Evolutionary conservation across 345 rosid species (phyloP).

Genomic region (Geranium brycei): DNA sequence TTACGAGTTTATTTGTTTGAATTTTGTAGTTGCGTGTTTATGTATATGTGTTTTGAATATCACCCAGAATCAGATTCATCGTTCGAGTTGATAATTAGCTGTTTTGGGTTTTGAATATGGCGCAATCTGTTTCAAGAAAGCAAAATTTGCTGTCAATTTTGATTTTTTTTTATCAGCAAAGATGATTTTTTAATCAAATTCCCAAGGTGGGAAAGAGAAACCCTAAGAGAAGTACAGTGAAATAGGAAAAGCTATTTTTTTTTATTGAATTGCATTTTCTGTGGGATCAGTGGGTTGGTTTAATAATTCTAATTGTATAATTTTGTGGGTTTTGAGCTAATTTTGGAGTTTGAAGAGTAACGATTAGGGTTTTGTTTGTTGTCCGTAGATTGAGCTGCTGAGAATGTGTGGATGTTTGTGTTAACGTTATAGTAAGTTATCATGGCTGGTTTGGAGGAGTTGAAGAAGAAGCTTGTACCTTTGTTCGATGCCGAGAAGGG

Average conservation of each 20-base stretch:
- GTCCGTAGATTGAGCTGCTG: not conserved
- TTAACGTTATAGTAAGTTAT: conserved; percentile 9
- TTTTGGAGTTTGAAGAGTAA: not conserved
- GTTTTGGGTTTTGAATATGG: not conserved
- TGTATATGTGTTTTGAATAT: not conserved
- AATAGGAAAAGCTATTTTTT: too few relatives aligned
- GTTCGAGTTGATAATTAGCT: not conserved
- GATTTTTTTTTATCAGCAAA: too few relatives aligned
- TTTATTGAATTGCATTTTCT: not conserved
- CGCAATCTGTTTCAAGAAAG: not conserved
- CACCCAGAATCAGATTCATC: not conserved
- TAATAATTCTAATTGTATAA: too few relatives aligned
- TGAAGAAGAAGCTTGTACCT: conserved; percentile 72
- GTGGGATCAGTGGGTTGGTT: not conserved
- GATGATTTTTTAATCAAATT: too few relatives aligned
- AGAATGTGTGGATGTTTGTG: not conserved
- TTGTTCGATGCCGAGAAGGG: conserved; percentile 93
- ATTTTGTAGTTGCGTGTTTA: not conserved
- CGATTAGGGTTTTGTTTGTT: not conserved
- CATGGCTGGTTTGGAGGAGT: conserved; percentile 89
- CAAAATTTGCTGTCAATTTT: too few relatives aligned
- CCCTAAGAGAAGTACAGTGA: too few relatives aligned
- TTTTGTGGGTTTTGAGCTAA: not conserved
- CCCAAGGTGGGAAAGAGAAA: too few relatives aligned
- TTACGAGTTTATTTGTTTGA: not conserved